These are phyloP conservation scores for Leptomonas pyrrhocoris DNA, from an alignment of 208 protist species.

Conservation along the genomic window DNA sequence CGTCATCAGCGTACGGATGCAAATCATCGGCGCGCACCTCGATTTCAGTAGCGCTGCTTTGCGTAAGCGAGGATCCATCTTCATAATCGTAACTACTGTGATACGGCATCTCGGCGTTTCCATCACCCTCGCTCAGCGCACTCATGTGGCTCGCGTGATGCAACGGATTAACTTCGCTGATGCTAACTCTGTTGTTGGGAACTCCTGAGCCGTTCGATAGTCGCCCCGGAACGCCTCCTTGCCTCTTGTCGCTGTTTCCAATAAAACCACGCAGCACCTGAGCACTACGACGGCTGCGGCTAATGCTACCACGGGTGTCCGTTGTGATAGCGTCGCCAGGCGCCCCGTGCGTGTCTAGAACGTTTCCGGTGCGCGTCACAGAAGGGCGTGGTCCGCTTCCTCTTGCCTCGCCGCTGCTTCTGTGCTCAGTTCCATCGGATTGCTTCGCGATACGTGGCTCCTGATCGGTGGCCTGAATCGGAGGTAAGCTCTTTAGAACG, in stretches of 20 bases:
- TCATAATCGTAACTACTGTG: conserved; percentile 7
- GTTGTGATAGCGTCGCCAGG: conserved; percentile 10
- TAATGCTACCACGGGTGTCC: conserved; percentile 19
- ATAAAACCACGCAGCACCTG: conserved; percentile 22
- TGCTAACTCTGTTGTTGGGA: neutral
- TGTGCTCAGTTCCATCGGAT: neutral
- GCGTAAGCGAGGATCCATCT: neutral
- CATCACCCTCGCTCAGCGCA: neutral
- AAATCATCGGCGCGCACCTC: conserved; percentile 9
- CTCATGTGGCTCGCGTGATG: conserved; percentile 4
- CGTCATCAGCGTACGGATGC: neutral
- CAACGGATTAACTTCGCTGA: conserved; percentile 13
- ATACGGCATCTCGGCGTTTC: neutral
- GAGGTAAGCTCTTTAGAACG: neutral
- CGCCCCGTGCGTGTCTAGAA: neutral
- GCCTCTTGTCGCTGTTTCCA: neutral
- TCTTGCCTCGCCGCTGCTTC: conserved; percentile 10
- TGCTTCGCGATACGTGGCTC: neutral
- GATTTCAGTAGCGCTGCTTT: conserved; percentile 5
- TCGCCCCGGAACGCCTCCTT: neutral
- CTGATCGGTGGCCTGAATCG: too few relatives aligned
- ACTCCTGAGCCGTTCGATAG: neutral
- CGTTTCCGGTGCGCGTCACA: neutral
- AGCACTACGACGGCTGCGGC: conserved; percentile 11
- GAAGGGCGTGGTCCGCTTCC: neutral